Percentiles rank a stretch among this genome's conserved stretches.
phyloP scores from a whole-genome alignment of 805 yeast species.

The Schwanniomyces yamadae region DNA sequence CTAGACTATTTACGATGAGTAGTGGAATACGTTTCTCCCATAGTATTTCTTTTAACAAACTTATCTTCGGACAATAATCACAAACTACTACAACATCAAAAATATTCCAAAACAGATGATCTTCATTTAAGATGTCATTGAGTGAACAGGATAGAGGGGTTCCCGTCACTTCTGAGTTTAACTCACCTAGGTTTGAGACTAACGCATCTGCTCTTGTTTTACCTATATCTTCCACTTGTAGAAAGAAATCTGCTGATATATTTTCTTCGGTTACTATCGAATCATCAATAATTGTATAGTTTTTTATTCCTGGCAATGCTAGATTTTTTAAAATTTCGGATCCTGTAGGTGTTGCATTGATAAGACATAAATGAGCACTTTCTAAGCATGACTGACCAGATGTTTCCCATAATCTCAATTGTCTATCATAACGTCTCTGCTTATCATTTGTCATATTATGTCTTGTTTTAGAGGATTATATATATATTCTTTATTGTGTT shows the following conservation, averaged over 20 bases:
- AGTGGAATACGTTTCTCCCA: slow-evolving; percentile 53
- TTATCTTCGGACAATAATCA: slow-evolving; percentile 25
- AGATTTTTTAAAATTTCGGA: slow-evolving; percentile 76
- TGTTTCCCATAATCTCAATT: slow-evolving; percentile 81
- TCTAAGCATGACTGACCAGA: slow-evolving; percentile 68
- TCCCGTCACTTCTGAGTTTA: slow-evolving; percentile 61
- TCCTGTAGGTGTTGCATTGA: slow-evolving; percentile 57
- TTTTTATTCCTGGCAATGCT: slow-evolving; percentile 70
- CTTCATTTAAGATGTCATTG: slow-evolving; percentile 10
- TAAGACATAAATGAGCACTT: slow-evolving; percentile 55
- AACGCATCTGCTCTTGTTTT: slow-evolving; percentile 38
- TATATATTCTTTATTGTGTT: neutral
- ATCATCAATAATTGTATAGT: slow-evolving; percentile 58
- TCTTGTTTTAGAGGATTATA: neutral
- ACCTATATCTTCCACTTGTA: slow-evolving; percentile 46
- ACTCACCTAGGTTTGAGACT: slow-evolving; percentile 44
- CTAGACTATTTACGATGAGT: slow-evolving; percentile 49
- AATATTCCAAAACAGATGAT: slow-evolving; percentile 41
- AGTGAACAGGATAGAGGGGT: slow-evolving; percentile 15
- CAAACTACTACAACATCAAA: slow-evolving; percentile 51
- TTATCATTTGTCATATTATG: slow-evolving; percentile 36
- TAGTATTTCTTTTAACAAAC: slow-evolving; percentile 31
- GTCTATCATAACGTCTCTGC: slow-evolving; percentile 73
- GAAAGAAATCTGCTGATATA: slow-evolving; percentile 62
- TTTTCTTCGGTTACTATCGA: slow-evolving; percentile 40